phyloP scores from a whole-genome alignment of 2,329 filamentous ascomycete genomes.

The Cladosporium sp. region DNA sequence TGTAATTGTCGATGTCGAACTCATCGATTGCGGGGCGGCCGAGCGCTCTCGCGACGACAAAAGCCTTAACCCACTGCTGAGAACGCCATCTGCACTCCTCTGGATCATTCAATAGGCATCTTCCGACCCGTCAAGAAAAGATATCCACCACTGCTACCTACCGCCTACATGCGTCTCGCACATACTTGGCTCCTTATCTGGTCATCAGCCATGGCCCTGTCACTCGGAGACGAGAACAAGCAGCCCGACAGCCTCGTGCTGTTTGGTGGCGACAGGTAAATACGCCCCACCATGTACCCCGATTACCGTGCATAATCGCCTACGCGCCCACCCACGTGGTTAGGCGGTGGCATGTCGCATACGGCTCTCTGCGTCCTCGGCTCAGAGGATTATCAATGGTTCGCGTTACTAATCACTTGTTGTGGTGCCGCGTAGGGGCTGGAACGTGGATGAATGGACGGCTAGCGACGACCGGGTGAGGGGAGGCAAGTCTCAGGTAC shows the following conservation, averaged over 20 bases:
- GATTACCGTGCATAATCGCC: conserved; percentile 15
- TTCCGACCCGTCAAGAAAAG: neutral
- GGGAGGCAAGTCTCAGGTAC: conserved; percentile 64
- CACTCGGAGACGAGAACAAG: conserved; percentile 18
- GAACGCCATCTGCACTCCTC: neutral
- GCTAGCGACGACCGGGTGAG: conserved; percentile 75
- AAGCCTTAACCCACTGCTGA: neutral
- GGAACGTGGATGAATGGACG: conserved; percentile 63
- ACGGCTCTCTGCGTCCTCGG: neutral
- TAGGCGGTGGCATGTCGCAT: neutral
- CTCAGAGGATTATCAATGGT: neutral
- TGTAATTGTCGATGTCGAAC: neutral
- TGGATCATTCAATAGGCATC: conserved; percentile 1
- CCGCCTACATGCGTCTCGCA: neutral
- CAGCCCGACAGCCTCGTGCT: conserved; percentile 26
- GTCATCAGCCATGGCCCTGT: conserved; percentile 5
- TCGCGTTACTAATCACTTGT: conserved; percentile 7
- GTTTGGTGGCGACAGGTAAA: conserved; percentile 38
- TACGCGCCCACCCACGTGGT: conserved; percentile 6
- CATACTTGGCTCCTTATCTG: conserved; percentile 2
- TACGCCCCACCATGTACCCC: conserved; percentile 12
- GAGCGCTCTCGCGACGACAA: neutral
- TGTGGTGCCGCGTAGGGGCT: conserved; percentile 48
- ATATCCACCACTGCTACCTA: neutral
- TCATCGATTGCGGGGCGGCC: neutral